Evolutionary conservation across 306 rosid species (phyloP), one percentile per base, ranked within the genome.

Genomic region (Morella rubra): DNA sequence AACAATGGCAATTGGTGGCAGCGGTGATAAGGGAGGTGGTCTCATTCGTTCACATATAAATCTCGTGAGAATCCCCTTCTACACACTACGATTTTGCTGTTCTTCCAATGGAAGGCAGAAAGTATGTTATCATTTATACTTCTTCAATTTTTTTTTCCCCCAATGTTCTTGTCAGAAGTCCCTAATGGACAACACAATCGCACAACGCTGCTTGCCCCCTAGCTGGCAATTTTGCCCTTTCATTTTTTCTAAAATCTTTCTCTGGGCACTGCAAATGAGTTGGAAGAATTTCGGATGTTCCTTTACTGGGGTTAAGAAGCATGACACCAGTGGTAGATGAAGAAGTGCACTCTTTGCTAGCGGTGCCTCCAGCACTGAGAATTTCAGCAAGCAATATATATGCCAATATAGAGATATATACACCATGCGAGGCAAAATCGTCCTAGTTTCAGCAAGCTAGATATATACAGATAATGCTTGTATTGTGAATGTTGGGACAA

Each of bases 11-110:
- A 20, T 64, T 41, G 69, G 22, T 24, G 22, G 22, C 65, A 59
- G 65, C 27, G 12, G 50, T 18, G 27, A 41, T 18, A 66, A 42
- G 14, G 44, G 41, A 8, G 0, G 37, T 45, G 58, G 18, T 77
- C 20, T 40, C 64, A 19, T 32, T 32, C 24, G 41, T 65, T 76
- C 27, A 37, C 8, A 41, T 24, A 65, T 56, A 59, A 50, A 73
- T 77, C 71, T 64, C 68, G 77, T 70, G 71, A 80, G 77, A 81
- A 72, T 74, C 76, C 62, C 81, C 83, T 81, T 53, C 68, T 73
- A 77, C 56, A 77, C 56, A 69, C 81, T 81, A 78, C 45, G 47
- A 27, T 49, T 58, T 40, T 18, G 76, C 69, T 83, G 67, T 83
- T 79, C 45, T 42, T 73, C 74, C 79, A 20, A 47, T 77, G 18